phyloP scores from a whole-genome alignment of 2,329 filamentous ascomycete genomes.

The Clarireedia hainanense region DNA sequence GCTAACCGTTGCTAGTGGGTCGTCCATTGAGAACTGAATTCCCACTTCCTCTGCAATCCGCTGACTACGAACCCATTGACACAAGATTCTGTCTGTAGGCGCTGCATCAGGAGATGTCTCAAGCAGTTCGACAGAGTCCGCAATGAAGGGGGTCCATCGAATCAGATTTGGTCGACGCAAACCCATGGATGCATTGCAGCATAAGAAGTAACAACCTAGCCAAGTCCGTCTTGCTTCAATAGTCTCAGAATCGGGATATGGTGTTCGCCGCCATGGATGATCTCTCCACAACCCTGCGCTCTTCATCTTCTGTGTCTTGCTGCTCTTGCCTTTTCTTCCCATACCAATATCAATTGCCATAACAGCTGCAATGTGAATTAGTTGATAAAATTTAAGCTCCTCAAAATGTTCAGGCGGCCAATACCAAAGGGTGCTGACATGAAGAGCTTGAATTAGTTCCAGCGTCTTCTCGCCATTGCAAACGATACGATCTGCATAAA shows the following conservation, averaged over 20 bases:
- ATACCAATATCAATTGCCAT: slow-evolving; percentile 37
- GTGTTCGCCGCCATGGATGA: slow-evolving; percentile 36
- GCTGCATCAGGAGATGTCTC: slow-evolving; percentile 34
- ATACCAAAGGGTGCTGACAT: slow-evolving; percentile 42
- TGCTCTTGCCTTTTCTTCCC: slow-evolving; percentile 28
- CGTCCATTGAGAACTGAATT: slow-evolving; percentile 45
- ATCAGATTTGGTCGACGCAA: slow-evolving; percentile 38
- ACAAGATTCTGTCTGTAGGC: slow-evolving; percentile 34
- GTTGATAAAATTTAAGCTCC: slow-evolving; percentile 42
- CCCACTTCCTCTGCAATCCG: slow-evolving; percentile 49
- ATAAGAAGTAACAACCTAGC: slow-evolving; percentile 30
- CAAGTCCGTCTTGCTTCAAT: slow-evolving; percentile 30
- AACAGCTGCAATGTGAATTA: slow-evolving; percentile 42
- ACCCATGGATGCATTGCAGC: slow-evolving; percentile 36
- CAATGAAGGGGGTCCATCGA: slow-evolving; percentile 36
- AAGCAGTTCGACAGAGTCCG: slow-evolving; percentile 36
- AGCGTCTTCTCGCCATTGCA: slow-evolving; percentile 42
- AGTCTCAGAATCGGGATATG: slow-evolving; percentile 27
- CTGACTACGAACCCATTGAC: slow-evolving; percentile 36
- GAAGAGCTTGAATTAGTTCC: slow-evolving; percentile 42
- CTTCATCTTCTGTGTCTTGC: slow-evolving; percentile 23
- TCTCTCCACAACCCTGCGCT: slow-evolving; percentile 35
- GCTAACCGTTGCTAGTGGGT: slow-evolving; percentile 34
- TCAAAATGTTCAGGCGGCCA: slow-evolving; percentile 39
- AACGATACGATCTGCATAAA: slow-evolving; percentile 41